Evolutionary conservation across 2,329 filamentous ascomycete species (phyloP), one percentile per base, ranked within the genome.

Genomic region (Aspergillus brunneoviolaceus): DNA sequence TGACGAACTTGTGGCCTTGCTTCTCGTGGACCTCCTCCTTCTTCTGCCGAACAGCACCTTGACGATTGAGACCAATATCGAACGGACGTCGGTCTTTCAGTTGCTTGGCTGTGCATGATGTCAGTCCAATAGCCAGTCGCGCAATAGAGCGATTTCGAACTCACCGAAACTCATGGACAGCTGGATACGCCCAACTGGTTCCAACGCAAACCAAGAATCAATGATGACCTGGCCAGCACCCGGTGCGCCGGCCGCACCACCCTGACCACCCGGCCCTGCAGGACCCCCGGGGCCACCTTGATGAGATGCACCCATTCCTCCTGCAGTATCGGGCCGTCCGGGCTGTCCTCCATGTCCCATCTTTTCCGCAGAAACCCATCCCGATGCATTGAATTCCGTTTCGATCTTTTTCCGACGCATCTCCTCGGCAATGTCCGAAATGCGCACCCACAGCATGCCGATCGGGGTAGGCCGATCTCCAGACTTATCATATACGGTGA

Each of bases 11-110:
- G 87, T 99, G 95, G 52, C 95, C 95, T 74, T 96, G 97, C 83
- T 97, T 96, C 80, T 99, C 95, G 79, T 97, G 91, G 4, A 99
- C 89, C 72, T 98, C 93, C 77, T 99, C 95, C 81, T 99, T 99
- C 72, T 92, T 91, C 79, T 99, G 94, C 67, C 95, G 91, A 67
- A 99, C 92, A 65, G 95, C 95, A 72, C 94, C 95, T 80, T 97
- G 96, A 74, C 95, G 90, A 65, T 92, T 92, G 65, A 99, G 87
- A 72, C 95, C 95, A 60, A 94, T 84, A 72, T 98, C 93, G 71
- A 96, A 89, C 2, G 88, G 89, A 61, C 89, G 85, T 58, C 90
- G 87, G 70, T 94, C 91, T 72, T 90, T 92, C 70, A 88, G 89
- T 76, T 95, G 90, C 80, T 98, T 99, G 72, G 89, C 85, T 85